A percentile compares a stretch with the other conserved stretches of the same genome.
Conservation (phyloP, 192 early-diverging fungal species). For the Backusella mclennaniae region DNA sequence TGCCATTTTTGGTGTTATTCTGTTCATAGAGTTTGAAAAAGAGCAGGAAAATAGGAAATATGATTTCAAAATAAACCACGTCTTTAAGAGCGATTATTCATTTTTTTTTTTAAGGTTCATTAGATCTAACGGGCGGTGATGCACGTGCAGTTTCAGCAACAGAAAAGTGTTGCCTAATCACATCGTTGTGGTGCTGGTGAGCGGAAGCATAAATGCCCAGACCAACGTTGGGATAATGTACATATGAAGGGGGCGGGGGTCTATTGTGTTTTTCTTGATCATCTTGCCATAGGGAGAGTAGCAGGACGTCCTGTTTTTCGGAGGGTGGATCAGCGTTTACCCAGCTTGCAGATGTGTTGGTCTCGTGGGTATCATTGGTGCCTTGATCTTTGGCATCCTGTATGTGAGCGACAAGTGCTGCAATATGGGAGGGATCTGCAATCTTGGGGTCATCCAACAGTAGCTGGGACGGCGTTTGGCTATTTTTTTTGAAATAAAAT, state of each 20-base stretch:
- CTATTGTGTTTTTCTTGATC: not conserved
- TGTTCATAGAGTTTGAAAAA: not conserved
- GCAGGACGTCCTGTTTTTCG: not conserved
- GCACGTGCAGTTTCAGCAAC: not conserved
- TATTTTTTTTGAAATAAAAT: not conserved
- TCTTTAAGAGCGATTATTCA: no score
- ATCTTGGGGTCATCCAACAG: not conserved
- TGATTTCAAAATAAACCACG: not conserved
- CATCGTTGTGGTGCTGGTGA: conserved; percentile 36
- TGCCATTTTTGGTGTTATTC: not conserved
- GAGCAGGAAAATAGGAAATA: not conserved
- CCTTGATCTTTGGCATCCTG: conserved; percentile 4
- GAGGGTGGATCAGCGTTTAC: not conserved
- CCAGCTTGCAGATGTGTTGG: not conserved
- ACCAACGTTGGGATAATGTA: conserved; percentile 29
- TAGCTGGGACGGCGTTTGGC: not conserved
- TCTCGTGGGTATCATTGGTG: not conserved
- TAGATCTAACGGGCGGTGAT: not conserved
- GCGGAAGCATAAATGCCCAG: conserved; percentile 37
- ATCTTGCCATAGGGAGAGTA: not conserved
- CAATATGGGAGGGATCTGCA: conserved; percentile 11
- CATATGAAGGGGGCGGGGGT: not conserved
- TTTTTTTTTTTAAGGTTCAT: not conserved
- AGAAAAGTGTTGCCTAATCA: conserved; percentile 28
- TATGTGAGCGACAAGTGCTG: conserved; percentile 5